Evolutionary conservation across 805 yeast genomes (phyloP).

Genomic region (Starmerella floricola): DNA sequence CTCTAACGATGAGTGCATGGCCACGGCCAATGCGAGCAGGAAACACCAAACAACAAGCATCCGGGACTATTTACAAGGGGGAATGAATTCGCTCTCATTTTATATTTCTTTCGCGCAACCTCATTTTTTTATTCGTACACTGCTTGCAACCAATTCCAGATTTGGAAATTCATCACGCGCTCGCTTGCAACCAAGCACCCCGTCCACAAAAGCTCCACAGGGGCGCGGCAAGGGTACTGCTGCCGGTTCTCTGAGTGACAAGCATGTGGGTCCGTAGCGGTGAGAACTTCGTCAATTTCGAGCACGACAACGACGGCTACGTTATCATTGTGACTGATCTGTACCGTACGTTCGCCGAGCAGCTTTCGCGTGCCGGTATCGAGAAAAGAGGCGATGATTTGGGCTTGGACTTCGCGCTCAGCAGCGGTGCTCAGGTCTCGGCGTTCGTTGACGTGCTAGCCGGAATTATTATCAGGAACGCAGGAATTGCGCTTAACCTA

Average conservation of each 20-base stretch:
- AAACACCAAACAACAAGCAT: too few species aligned
- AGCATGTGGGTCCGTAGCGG: conserved; percentile 9
- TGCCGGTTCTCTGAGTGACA: too few species aligned
- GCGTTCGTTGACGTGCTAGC: conserved; percentile 2
- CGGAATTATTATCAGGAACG: background rate
- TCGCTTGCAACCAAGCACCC: too few species aligned
- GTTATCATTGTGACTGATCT: conserved; percentile 6
- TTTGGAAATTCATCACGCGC: too few species aligned
- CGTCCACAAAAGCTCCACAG: too few species aligned
- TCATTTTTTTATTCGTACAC: too few species aligned
- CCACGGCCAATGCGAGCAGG: too few species aligned
- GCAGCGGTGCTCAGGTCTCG: conserved; percentile 2
- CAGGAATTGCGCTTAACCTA: background rate
- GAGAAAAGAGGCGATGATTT: conserved; percentile 6
- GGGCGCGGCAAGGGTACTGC: too few species aligned
- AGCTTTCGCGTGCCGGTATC: conserved; percentile 1
- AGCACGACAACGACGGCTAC: conserved; percentile 2
- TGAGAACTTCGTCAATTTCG: conserved; percentile 2
- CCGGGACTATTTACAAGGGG: too few species aligned
- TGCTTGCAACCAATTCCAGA: too few species aligned
- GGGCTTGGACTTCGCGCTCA: conserved; percentile 8
- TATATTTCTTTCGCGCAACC: too few species aligned
- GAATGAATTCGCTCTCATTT: too few species aligned
- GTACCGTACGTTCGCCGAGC: conserved; percentile 2
- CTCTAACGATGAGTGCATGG: background rate